Conservation (phyloP, 2,329 filamentous ascomycete genomes). For the Penicillium sp. region DNA sequence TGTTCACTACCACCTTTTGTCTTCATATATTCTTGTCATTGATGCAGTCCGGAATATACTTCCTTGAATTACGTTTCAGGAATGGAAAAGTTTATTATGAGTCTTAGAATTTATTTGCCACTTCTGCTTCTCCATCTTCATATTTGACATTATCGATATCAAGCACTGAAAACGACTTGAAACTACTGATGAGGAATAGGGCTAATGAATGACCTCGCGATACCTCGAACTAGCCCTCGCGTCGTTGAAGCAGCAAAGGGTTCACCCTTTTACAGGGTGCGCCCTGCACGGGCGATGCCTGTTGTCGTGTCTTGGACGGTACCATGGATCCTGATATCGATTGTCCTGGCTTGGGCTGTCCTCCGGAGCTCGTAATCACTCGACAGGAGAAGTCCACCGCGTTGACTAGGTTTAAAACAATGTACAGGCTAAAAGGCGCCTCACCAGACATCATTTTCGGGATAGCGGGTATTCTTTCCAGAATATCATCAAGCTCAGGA, state of each 20-base stretch:
- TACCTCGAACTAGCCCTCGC: background rate
- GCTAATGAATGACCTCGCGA: background rate
- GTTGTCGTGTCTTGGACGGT: background rate
- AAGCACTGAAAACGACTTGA: background rate
- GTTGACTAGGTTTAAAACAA: background rate
- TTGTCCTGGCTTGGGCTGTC: background rate
- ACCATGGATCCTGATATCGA: background rate
- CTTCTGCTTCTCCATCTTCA: slow-evolving; percentile 26
- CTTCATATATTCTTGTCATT: slow-evolving; percentile 23
- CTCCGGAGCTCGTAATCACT: background rate
- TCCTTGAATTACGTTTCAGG: slow-evolving; percentile 18
- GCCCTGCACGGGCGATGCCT: background rate
- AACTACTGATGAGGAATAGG: background rate
- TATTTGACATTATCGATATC: background rate
- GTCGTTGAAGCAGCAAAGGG: background rate
- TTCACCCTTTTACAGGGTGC: background rate
- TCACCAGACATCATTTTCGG: too few species aligned
- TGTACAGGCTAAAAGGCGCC: too few species aligned
- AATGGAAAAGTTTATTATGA: slow-evolving; percentile 27
- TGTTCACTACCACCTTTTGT: slow-evolving; percentile 34
- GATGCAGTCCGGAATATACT: slow-evolving; percentile 27
- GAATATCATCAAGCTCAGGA: too few species aligned
- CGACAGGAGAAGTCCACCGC: background rate
- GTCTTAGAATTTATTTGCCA: background rate
- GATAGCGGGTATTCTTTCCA: too few species aligned